These are phyloP conservation scores for Agaricus bisporus DNA, from an alignment of 768 basidiomycete genomes.

Conservation along the genomic window DNA sequence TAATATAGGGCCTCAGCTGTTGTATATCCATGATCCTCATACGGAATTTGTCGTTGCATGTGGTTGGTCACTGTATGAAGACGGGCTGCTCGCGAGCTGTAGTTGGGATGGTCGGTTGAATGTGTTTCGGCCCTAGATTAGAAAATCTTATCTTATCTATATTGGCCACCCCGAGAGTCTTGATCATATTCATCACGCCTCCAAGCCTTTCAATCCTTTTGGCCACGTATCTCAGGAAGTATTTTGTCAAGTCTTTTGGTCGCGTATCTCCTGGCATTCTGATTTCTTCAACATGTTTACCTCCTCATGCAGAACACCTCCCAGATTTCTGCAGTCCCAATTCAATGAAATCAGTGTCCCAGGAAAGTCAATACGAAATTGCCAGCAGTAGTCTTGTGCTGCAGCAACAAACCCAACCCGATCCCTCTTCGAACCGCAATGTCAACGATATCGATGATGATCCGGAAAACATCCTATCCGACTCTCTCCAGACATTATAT, in stretches of 20 bases:
- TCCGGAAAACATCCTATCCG: conserved; percentile 64
- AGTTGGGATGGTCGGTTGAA: conserved; percentile 87
- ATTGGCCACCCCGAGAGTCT: not conserved
- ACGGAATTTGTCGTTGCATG: conserved; percentile 94
- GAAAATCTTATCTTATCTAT: conserved; percentile 4
- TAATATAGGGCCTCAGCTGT: conserved; percentile 40
- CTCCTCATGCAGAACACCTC: too few relatives aligned
- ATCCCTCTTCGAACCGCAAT: not conserved
- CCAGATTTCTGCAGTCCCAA: not conserved
- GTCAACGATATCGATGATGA: conserved; percentile 18
- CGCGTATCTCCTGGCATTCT: too few relatives aligned
- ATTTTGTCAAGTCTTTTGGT: too few relatives aligned
- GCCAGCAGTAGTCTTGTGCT: not conserved
- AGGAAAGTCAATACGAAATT: too few relatives aligned
- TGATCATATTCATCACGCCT: too few relatives aligned
- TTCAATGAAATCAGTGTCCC: not conserved
- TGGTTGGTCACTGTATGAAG: conserved; percentile 88
- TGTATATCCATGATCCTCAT: conserved; percentile 79
- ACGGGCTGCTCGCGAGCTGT: conserved; percentile 82
- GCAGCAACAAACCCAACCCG: not conserved
- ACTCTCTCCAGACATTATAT: conserved; percentile 58
- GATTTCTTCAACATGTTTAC: too few relatives aligned
- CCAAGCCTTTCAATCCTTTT: too few relatives aligned
- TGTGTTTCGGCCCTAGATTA: conserved; percentile 50
- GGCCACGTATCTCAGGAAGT: too few relatives aligned